Conservation (phyloP, 306 rosid species). For the Elaeagnus macrophylla region DNA sequence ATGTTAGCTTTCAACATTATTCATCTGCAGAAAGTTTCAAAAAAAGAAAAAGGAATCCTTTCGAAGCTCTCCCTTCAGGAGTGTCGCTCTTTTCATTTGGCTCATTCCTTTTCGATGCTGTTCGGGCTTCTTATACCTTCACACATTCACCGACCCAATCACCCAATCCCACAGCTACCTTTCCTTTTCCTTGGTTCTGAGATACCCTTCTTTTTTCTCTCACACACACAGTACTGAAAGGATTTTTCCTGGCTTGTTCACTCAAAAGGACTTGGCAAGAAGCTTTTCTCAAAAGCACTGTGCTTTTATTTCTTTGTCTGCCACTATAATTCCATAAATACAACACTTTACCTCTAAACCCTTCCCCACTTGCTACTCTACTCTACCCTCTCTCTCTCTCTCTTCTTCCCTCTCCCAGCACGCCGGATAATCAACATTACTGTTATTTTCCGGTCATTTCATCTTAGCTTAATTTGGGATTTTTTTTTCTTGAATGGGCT, state of each 20-base stretch:
- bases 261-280: conserved; percentile 27
- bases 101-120: conserved; percentile 23
- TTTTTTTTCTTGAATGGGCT: neutral
- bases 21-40: conserved; percentile 29
- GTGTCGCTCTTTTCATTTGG: neutral
- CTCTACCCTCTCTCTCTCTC: neutral
- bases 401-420: neutral
- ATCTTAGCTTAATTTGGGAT: neutral
- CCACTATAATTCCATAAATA: conserved; percentile 35
- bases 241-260: conserved; percentile 18
- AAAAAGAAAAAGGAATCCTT: conserved; percentile 46
- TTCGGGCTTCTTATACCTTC: conserved; percentile 32
- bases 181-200: too few species aligned
- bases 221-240: neutral
- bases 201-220: neutral
- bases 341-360: conserved; percentile 5
- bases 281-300: neutral
- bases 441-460: conserved; percentile 4
- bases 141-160: neutral
- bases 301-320: conserved; percentile 36
- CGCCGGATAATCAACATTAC: neutral
- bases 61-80: conserved; percentile 13
- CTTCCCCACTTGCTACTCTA: conserved; percentile 9
- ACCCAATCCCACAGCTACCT: conserved; percentile 3
- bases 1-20: neutral